These are phyloP conservation scores for Letharia lupina DNA, from an alignment of 495 filamentous ascomycete genomes.

Conservation along the genomic window DNA sequence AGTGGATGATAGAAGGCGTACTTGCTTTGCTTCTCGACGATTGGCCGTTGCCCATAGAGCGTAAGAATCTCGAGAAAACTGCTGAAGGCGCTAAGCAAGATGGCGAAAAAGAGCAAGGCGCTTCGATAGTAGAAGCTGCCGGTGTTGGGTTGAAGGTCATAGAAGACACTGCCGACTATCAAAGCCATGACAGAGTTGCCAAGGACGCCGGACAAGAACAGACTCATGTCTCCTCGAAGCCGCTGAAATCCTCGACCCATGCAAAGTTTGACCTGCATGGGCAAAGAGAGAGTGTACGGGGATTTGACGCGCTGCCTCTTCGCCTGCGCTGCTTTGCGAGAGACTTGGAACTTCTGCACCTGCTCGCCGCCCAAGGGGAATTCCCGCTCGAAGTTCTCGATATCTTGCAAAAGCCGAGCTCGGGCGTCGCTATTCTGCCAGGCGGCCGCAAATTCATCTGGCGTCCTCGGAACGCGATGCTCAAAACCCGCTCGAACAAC, in stretches of 20 bases:
- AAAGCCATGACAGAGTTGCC: slow-evolving; percentile 68
- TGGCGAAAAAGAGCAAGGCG: slow-evolving; percentile 81
- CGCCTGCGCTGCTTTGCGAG: slow-evolving; percentile 58
- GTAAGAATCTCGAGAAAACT: slow-evolving; percentile 74
- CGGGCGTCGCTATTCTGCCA: slow-evolving; percentile 73
- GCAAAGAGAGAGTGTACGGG: slow-evolving; percentile 68
- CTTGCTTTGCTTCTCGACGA: slow-evolving; percentile 83
- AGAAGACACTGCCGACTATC: slow-evolving; percentile 77
- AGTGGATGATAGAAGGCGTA: slow-evolving; percentile 93
- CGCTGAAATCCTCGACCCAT: slow-evolving; percentile 62
- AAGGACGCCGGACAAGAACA: slow-evolving; percentile 61
- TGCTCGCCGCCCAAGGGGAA: slow-evolving; percentile 54
- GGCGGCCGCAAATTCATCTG: slow-evolving; percentile 64
- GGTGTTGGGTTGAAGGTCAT: slow-evolving; percentile 55
- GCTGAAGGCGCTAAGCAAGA: slow-evolving; percentile 78
- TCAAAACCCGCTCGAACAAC: slow-evolving; percentile 56
- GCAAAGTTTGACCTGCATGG: slow-evolving; percentile 64
- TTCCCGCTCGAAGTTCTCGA: slow-evolving; percentile 56
- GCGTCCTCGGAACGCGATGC: slow-evolving; percentile 55
- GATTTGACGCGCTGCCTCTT: slow-evolving; percentile 54
- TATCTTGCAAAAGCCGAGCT: slow-evolving; percentile 54
- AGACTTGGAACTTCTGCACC: slow-evolving; percentile 61
- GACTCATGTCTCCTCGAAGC: slow-evolving; percentile 59
- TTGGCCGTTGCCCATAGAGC: slow-evolving; percentile 76
- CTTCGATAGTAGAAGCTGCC: slow-evolving; percentile 68